These are phyloP conservation scores for Davidsoniella neocaledoniae DNA, from an alignment of 2,329 filamentous ascomycete genomes.

Conservation along the genomic window DNA sequence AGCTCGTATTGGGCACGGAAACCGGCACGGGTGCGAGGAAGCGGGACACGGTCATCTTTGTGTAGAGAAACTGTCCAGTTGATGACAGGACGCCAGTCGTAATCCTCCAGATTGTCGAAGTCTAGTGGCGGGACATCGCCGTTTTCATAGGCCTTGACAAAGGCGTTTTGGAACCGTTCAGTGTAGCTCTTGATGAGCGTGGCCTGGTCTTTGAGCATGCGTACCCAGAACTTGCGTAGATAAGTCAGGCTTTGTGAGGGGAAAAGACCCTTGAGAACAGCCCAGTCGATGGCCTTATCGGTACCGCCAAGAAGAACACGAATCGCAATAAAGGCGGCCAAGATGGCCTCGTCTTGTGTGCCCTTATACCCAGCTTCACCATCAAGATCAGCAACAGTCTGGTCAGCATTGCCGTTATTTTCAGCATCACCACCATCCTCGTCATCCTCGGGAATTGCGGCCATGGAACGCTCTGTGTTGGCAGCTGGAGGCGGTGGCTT, in stretches of 20 bases:
- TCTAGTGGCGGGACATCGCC: constrained; percentile 44
- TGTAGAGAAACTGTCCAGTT: constrained; percentile 45
- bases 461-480: constrained; percentile 11
- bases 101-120: constrained; percentile 43
- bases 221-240: constrained; percentile 41
- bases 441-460: constrained; percentile 5
- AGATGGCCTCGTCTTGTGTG: constrained; percentile 19
- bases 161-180: constrained; percentile 46
- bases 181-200: constrained; percentile 21
- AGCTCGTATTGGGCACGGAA: constrained; percentile 8
- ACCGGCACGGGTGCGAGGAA: constrained; percentile 3
- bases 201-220: constrained; percentile 21
- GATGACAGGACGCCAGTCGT: constrained; percentile 52
- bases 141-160: constrained; percentile 48
- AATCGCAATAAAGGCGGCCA: constrained; percentile 41
- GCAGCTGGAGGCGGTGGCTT: constrained; percentile 4
- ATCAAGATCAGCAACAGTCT: too few species aligned
- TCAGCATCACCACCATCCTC: background rate
- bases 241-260: constrained; percentile 33
- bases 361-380: background rate
- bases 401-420: background rate
- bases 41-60: constrained; percentile 9
- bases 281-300: constrained; percentile 43
- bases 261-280: constrained; percentile 37
- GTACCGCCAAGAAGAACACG: constrained; percentile 43